These are phyloP conservation scores for Jatropha multifida DNA, from an alignment of 441 rosid species.

Conservation along the genomic window DNA sequence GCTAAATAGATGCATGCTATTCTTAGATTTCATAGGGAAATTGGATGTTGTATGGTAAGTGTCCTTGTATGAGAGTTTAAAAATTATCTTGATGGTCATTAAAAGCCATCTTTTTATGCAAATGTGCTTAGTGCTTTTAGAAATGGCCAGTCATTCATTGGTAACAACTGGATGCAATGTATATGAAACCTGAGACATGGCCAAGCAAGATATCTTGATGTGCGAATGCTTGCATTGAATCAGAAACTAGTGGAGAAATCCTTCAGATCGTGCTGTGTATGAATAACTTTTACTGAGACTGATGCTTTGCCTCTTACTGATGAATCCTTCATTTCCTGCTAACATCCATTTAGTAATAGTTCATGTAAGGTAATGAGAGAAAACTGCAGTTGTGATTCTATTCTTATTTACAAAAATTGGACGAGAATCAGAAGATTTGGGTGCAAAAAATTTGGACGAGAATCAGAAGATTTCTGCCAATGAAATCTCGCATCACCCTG, in stretches of 20 bases:
- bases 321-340: too few relatives aligned
- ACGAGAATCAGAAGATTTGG: background rate
- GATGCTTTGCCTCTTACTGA: too few relatives aligned
- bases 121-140: background rate
- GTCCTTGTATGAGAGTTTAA: background rate
- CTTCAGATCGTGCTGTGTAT: too few relatives aligned
- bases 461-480: background rate
- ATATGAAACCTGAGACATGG: background rate
- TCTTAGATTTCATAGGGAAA: background rate
- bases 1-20: background rate
- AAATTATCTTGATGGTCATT: background rate
- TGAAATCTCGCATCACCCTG: background rate
- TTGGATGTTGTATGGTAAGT: background rate
- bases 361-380: too few relatives aligned
- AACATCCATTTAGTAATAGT: too few relatives aligned
- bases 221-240: background rate
- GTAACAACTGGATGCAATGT: conserved; percentile 12
- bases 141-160: background rate
- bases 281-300: too few relatives aligned
- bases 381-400: too few relatives aligned
- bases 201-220: too few relatives aligned
- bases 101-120: background rate
- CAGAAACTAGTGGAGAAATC: background rate
- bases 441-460: background rate
- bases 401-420: background rate